Base-by-base conservation (phyloP, 1,284 basidiomycete genomes). In the Rhodotorula sp. region DNA sequence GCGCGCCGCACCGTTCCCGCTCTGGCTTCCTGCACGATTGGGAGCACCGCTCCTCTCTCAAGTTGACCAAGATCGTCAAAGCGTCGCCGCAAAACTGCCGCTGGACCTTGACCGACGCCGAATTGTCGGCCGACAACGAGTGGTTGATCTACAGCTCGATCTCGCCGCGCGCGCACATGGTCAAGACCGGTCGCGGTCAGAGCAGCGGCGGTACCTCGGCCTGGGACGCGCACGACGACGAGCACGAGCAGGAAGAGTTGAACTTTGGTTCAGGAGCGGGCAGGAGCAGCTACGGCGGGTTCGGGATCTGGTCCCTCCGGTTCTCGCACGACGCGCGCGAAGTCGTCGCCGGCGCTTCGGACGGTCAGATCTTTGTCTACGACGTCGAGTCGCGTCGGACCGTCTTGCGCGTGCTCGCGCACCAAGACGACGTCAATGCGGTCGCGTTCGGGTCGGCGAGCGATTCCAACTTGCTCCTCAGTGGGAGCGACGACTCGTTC, bases 321-420 rank as follows among this genome's bases (percentile, higher is more conserved):
- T 99, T 98, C 80, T 97, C 93, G 48, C 93, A 94, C 19, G 95
- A 98, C 78, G 94, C 93, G 0, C 91, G 91, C 68, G 97, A 99
- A 81, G 88, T 98, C 47, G 83, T 88, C 14, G 86, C 86, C 0
- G 86, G 87, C 26, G 84, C 82, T 0, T 72, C 67, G 31, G 70
- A 85, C 64, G 88, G 89, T 8, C 86, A 88, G 69, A 88, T 94
- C 52, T 91, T 91, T 79, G 93, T 97, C 1, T 97, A 97, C 80
- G 95, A 99, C 81, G 86, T 99, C 61, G 83, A 92, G 72, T 87
- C 90, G 5, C 85, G 92, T 74, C 84, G 85, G 70, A 86, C 92
- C 61, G 89, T 90, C 0, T 88, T 98, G 26, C 90, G 88, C 75
- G 93, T 99, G 23, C 78, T 82, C 21, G 95, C 92, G 0, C 95